These are phyloP conservation scores for Meyerozyma smithsonii DNA, from an alignment of 1,139 yeast genomes.

Conservation along the genomic window DNA sequence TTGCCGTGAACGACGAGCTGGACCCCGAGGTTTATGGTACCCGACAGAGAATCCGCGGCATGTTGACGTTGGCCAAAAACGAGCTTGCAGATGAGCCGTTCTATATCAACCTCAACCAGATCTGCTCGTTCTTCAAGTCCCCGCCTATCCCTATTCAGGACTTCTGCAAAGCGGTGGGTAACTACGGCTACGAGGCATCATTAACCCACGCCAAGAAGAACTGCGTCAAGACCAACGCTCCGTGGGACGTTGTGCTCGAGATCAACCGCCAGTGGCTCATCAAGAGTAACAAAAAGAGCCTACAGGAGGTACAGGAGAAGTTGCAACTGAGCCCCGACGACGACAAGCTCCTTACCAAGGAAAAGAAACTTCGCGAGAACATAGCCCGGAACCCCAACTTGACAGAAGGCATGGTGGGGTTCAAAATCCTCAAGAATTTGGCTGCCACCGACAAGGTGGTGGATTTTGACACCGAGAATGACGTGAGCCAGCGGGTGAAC, in stretches of 20 bases:
- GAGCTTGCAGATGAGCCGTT: constrained; percentile 68
- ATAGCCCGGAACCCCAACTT: constrained; percentile 31
- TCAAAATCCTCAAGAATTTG: constrained; percentile 46
- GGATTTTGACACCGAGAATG: constrained; percentile 46
- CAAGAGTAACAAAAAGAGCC: constrained; percentile 28
- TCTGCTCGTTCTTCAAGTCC: constrained; percentile 71
- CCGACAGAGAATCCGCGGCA: constrained; percentile 78
- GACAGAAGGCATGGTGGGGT: constrained; percentile 52
- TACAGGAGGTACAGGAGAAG: constrained; percentile 16
- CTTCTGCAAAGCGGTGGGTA: constrained; percentile 77
- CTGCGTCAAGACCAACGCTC: constrained; percentile 85
- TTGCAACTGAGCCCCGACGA: constrained; percentile 26
- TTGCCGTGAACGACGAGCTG: constrained; percentile 47
- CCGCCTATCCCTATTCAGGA: constrained; percentile 78
- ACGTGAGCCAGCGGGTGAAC: constrained; percentile 50
- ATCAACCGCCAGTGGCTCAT: constrained; percentile 66
- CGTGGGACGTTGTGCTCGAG: constrained; percentile 73
- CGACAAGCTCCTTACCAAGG: constrained; percentile 15
- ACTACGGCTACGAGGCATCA: constrained; percentile 75
- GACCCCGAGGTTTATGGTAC: constrained; percentile 66
- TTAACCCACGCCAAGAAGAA: constrained; percentile 87
- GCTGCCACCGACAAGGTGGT: constrained; percentile 26
- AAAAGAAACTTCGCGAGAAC: constrained; percentile 23
- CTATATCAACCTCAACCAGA: constrained; percentile 73
- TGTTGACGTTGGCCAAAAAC: constrained; percentile 75